Percentiles rank a stretch among this genome's conserved stretches.
Evolutionary conservation across 2,329 filamentous ascomycete genomes (phyloP).

Genomic region (Orbilia brochopaga): DNA sequence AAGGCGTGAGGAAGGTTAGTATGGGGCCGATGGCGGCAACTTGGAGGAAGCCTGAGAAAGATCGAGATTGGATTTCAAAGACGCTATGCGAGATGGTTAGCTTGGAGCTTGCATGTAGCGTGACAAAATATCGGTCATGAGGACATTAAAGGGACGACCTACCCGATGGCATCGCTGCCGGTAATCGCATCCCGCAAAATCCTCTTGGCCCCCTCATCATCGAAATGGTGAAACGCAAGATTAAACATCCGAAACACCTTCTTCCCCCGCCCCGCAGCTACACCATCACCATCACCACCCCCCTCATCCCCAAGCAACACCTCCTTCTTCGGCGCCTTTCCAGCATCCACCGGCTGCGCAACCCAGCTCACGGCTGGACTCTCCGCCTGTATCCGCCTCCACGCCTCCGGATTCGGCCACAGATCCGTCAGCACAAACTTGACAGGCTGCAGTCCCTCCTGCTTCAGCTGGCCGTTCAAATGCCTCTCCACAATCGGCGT

Average conservation of each 20-base stretch:
- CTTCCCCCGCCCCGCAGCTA: conserved; percentile 58
- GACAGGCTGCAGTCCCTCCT: conserved; percentile 57
- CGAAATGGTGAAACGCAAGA: conserved; percentile 78
- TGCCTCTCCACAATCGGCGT: conserved; percentile 69
- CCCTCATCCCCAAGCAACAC: conserved; percentile 50
- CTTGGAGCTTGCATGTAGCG: too few species aligned
- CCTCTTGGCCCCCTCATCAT: conserved; percentile 66
- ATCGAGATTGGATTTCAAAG: conserved; percentile 75
- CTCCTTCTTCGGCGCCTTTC: conserved; percentile 64
- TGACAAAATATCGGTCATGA: too few species aligned
- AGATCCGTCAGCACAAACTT: conserved; percentile 71
- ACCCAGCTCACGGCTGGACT: conserved; percentile 67
- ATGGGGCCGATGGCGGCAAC: conserved; percentile 64
- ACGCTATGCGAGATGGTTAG: conserved; percentile 60
- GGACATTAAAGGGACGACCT: conserved; percentile 50
- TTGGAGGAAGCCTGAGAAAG: conserved; percentile 64
- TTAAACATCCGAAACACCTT: conserved; percentile 73
- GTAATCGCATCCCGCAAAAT: conserved; percentile 70
- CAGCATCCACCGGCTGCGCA: conserved; percentile 69
- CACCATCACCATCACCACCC: background rate
- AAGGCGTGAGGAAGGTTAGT: conserved; percentile 63
- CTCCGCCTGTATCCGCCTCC: conserved; percentile 63
- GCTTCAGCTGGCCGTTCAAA: conserved; percentile 61
- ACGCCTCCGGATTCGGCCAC: conserved; percentile 68
- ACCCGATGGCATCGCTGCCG: conserved; percentile 70